phyloP scores from a whole-genome alignment of 129 eudicot genomes.

The Centrapalus pauciflorus region DNA sequence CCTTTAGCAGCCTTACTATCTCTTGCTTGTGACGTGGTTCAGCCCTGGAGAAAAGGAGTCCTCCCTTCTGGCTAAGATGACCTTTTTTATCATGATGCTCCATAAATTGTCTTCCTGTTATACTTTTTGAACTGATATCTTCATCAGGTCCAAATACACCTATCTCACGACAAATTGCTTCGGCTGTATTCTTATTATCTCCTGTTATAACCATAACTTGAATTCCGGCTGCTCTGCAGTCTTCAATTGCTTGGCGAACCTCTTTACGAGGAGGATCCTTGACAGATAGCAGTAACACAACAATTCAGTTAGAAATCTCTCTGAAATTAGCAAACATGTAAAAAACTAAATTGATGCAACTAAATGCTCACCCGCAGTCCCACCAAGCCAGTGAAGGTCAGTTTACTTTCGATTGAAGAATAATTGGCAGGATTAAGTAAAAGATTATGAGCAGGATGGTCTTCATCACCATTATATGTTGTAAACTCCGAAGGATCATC shows the following conservation, averaged over 20 bases:
- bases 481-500: conserved; percentile 65
- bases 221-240: conserved; percentile 94
- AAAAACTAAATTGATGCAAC: neutral
- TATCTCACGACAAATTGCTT: conserved; percentile 93
- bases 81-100: conserved; percentile 45
- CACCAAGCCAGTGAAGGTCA: conserved; percentile 72
- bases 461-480: conserved; percentile 66
- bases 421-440: conserved; percentile 70
- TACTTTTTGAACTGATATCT: conserved; percentile 62
- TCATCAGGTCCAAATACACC: conserved; percentile 70
- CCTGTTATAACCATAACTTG: conserved; percentile 97
- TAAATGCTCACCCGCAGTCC: conserved; percentile 70
- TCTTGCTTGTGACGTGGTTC: conserved; percentile 95
- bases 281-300: neutral
- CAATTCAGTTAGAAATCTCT: neutral
- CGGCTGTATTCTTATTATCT: conserved; percentile 96
- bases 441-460: conserved; percentile 73
- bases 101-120: conserved; percentile 89
- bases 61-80: conserved; percentile 63
- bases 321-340: neutral
- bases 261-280: conserved; percentile 99
- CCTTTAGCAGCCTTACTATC: conserved; percentile 82
- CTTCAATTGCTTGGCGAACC: conserved; percentile 89
- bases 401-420: conserved; percentile 67
- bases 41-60: conserved; percentile 85